phyloP scores from a whole-genome alignment of 805 yeast species.

The Wickerhamiella brachini region DNA sequence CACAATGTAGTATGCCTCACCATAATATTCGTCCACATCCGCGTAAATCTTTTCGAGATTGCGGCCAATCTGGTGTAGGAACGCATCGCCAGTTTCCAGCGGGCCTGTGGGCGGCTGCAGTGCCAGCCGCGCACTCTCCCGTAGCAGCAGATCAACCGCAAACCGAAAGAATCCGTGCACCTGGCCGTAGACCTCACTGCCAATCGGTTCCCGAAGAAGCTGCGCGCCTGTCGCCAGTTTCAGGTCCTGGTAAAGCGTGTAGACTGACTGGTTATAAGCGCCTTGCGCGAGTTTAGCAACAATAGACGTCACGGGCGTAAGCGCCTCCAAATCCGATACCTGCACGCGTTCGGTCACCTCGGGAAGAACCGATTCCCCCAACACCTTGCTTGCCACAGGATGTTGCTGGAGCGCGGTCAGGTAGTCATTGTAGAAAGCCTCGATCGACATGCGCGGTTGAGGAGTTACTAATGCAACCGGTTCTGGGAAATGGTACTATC shows the following conservation, averaged over 20 bases:
- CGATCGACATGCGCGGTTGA: neutral
- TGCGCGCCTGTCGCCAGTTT: constrained; percentile 20
- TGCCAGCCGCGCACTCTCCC: constrained; percentile 23
- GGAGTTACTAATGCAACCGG: no score
- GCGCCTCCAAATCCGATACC: constrained; percentile 10
- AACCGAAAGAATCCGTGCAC: constrained; percentile 20
- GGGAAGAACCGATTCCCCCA: constrained; percentile 11
- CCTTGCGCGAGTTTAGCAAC: constrained; percentile 8
- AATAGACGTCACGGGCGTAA: constrained; percentile 10
- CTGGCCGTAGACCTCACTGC: constrained; percentile 18
- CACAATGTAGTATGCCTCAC: constrained; percentile 54
- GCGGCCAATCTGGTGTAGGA: constrained; percentile 11
- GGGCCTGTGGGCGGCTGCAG: constrained; percentile 10
- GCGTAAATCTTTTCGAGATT: constrained; percentile 29
- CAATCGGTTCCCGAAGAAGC: constrained; percentile 17
- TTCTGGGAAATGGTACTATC: no score
- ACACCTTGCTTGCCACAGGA: constrained; percentile 4
- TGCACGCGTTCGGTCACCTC: constrained; percentile 5
- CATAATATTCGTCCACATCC: constrained; percentile 72
- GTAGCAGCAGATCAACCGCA: constrained; percentile 21
- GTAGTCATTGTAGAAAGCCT: constrained; percentile 6
- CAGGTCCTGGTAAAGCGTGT: constrained; percentile 19
- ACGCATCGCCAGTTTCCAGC: constrained; percentile 13
- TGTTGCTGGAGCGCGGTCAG: constrained; percentile 11
- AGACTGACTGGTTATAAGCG: constrained; percentile 5